Conservation (phyloP, 345 rosid species). For the Hevea brasiliensis region DNA sequence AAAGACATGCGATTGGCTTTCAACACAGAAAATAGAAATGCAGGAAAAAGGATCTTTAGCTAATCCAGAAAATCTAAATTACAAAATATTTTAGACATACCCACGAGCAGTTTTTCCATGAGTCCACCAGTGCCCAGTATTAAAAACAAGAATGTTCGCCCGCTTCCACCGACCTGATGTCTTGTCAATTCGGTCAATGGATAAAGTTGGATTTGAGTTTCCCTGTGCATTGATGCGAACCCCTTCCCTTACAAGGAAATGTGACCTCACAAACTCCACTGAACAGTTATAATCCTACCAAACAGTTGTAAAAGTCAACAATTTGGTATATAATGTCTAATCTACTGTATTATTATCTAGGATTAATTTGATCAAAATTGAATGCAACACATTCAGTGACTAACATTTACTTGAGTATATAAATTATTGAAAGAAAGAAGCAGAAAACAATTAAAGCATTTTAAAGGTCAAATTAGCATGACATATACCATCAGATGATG, state of each 20-base stretch:
- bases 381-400: neutral
- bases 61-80: neutral
- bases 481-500: neutral
- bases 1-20: neutral
- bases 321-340: too few species aligned
- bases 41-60: neutral
- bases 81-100: slow-evolving; percentile 32
- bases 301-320: neutral
- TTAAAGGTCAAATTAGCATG: neutral
- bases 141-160: slow-evolving; percentile 84
- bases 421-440: neutral
- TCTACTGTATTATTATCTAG: too few species aligned
- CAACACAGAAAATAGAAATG: neutral
- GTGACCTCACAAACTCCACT: slow-evolving; percentile 88
- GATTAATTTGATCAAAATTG: too few species aligned
- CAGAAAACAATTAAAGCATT: neutral
- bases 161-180: slow-evolving; percentile 62
- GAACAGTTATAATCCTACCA: slow-evolving; percentile 81
- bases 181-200: slow-evolving; percentile 84
- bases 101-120: slow-evolving; percentile 97
- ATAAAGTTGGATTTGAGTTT: slow-evolving; percentile 73
- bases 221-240: slow-evolving; percentile 64
- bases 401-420: neutral
- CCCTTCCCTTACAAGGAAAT: slow-evolving; percentile 95
- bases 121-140: slow-evolving; percentile 98